These are phyloP conservation scores for Diaporthe aspalathi DNA, from an alignment of 2,329 filamentous ascomycete genomes.

Conservation along the genomic window DNA sequence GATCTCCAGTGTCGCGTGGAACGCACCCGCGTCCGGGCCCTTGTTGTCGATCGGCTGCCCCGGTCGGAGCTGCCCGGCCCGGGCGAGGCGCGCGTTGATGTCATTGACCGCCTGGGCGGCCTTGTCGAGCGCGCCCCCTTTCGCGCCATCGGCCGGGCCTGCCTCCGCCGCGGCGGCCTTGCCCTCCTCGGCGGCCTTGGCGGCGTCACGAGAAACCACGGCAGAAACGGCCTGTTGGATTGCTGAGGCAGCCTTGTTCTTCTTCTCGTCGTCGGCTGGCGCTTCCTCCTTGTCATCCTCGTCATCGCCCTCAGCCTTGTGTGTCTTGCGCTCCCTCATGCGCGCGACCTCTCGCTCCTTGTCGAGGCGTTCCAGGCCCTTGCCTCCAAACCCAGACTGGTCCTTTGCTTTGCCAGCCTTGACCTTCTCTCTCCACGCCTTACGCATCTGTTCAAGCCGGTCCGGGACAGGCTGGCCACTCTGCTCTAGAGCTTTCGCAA, in stretches of 20 bases:
- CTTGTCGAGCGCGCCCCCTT: slow-evolving; percentile 77
- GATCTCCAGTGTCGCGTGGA: slow-evolving; percentile 97
- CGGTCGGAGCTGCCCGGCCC: slow-evolving; percentile 87
- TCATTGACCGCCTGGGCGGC: slow-evolving; percentile 90
- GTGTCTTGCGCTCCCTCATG: slow-evolving; percentile 86
- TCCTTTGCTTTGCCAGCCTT: slow-evolving; percentile 93
- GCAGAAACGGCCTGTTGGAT: slow-evolving; percentile 72
- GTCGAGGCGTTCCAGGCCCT: slow-evolving; percentile 91
- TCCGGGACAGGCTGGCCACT: slow-evolving; percentile 88
- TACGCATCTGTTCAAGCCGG: slow-evolving; percentile 71
- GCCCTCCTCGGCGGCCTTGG: slow-evolving; percentile 56
- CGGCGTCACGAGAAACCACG: slow-evolving; percentile 64
- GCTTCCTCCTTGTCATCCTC: slow-evolving; percentile 77
- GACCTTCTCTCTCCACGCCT: slow-evolving; percentile 87
- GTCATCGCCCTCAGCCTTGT: slow-evolving; percentile 86
- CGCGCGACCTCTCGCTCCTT: slow-evolving; percentile 90
- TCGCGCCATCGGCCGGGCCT: slow-evolving; percentile 53
- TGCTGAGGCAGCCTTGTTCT: slow-evolving; percentile 73
- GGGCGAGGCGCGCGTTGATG: slow-evolving; percentile 91
- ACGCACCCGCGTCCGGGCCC: slow-evolving; percentile 94
- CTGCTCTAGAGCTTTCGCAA: slow-evolving; percentile 91
- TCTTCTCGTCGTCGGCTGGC: slow-evolving; percentile 74
- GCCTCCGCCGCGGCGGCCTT: slow-evolving; percentile 45
- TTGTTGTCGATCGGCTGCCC: slow-evolving; percentile 99
- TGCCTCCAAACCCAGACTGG: slow-evolving; percentile 91